Evolutionary conservation across 805 yeast genomes (phyloP), one percentile per base, ranked within the genome.

Genomic region (Saccharomycopsis javanensis): DNA sequence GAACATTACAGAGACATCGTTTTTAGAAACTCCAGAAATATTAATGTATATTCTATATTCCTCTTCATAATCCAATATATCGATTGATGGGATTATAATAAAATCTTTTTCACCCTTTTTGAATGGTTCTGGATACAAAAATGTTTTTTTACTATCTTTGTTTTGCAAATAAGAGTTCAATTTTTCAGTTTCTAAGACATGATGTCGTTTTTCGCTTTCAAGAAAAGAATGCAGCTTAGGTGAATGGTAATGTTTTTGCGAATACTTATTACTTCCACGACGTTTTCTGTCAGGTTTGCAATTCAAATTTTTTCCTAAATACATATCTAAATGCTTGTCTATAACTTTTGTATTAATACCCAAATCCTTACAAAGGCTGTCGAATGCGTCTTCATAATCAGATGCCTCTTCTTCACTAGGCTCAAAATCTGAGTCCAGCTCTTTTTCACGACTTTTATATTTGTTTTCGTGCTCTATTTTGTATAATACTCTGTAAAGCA

Each of bases 21-120:
- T 34, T 45, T 53, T 60, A 2, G 53, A 23, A n/a, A 57, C 58
- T 4, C 63, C 63, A 10, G 62, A 60, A 8, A 61, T 23, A 16
- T 57, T 33, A 13, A 61, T 18, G 33, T 61, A 57, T 34, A 76
- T 68, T 53, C 74, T 77, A 52, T 73, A 64, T 62, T 75, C 79
- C 3, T 68, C 69, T 1, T 71, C 68, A 53, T 68, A 65, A 23
- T 59, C 64, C 16, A 72, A 55, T 56, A 71, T 72, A 54, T 66
- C 66, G 30, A 68, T 64, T 28, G 74, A 66, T 59, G 75, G 74
- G 15, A 34, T 20, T 5, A 60, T 59, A 6, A 45, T 52, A 6
- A 58, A 37, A 15, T 58, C 53, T 50, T 56, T 57, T 5, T 50
- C 25, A 6, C 18, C 27, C 15, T 50, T 31, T 18, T n/a, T 30